These are phyloP conservation scores for Colletotrichum tabaci DNA, from an alignment of 2,329 filamentous ascomycete genomes.

Conservation along the genomic window DNA sequence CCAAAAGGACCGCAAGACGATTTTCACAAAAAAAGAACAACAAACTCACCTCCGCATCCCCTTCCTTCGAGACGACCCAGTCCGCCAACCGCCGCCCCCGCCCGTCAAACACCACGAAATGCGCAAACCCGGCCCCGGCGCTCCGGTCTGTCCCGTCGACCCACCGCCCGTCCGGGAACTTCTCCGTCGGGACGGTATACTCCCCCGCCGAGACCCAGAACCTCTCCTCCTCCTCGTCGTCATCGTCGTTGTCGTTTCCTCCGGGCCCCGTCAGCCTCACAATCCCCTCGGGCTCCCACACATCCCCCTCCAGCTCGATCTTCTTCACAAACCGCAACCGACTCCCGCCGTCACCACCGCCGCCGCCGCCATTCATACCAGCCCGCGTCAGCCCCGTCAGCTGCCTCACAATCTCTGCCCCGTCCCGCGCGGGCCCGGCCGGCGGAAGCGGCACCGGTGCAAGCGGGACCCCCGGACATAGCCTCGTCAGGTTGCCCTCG, in stretches of 20 bases:
- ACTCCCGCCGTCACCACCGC: slow-evolving; percentile 45
- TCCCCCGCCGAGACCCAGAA: slow-evolving; percentile 62
- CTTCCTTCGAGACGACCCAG: slow-evolving; percentile 57
- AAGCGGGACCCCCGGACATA: slow-evolving; percentile 49
- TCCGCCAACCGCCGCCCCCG: slow-evolving; percentile 60
- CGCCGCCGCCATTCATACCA: neutral
- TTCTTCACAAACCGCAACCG: slow-evolving; percentile 59
- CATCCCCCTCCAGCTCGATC: slow-evolving; percentile 60
- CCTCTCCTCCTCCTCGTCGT: slow-evolving; percentile 47
- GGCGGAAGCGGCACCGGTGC: slow-evolving; percentile 53
- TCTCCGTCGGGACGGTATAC: slow-evolving; percentile 57
- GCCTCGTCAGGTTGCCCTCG: slow-evolving; percentile 52
- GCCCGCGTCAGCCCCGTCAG: slow-evolving; percentile 55
- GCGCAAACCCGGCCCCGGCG: slow-evolving; percentile 60
- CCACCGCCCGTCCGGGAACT: slow-evolving; percentile 55
- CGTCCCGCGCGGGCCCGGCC: slow-evolving; percentile 53
- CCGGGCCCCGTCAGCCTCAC: slow-evolving; percentile 51
- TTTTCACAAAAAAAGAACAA: neutral
- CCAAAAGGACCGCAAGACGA: neutral
- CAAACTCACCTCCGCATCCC: slow-evolving; percentile 41
- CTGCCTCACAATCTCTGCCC: slow-evolving; percentile 54
- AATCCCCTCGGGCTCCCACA: slow-evolving; percentile 65
- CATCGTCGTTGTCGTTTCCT: too few relatives aligned
- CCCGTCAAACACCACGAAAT: slow-evolving; percentile 61
- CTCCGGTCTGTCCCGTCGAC: slow-evolving; percentile 67